phyloP scores from a whole-genome alignment of 1,284 basidiomycete genomes.

The Sutorius eximius region DNA sequence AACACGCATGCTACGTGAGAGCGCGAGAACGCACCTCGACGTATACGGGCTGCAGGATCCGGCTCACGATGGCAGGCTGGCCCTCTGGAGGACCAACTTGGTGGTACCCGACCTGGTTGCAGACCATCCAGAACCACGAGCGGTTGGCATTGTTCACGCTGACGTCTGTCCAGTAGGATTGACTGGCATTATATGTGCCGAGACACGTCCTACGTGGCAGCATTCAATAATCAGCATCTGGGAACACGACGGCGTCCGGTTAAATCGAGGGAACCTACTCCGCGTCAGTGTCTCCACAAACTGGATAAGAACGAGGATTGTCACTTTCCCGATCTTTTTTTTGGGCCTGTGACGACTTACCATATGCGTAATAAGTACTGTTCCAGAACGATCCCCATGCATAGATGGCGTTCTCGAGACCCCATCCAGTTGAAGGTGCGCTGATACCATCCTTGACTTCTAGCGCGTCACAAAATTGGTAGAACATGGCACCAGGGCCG shows the following conservation, averaged over 20 bases:
- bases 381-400: slow-evolving; percentile 62
- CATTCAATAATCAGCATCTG: neutral
- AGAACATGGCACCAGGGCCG: slow-evolving; percentile 47
- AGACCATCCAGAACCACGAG: slow-evolving; percentile 54
- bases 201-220: slow-evolving; percentile 39
- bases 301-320: slow-evolving; percentile 21
- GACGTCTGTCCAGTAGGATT: slow-evolving; percentile 41
- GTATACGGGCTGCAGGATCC: slow-evolving; percentile 59
- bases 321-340: neutral
- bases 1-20: neutral
- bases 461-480: slow-evolving; percentile 69
- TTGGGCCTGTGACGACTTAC: slow-evolving; percentile 29
- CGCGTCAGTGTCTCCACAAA: slow-evolving; percentile 38
- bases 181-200: slow-evolving; percentile 43
- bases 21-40: slow-evolving; percentile 46
- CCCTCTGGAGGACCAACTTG: slow-evolving; percentile 59
- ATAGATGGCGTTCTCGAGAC: slow-evolving; percentile 57
- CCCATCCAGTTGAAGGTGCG: slow-evolving; percentile 60
- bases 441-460: slow-evolving; percentile 63
- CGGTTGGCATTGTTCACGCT: slow-evolving; percentile 41
- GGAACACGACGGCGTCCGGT: neutral
- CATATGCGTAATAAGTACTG: slow-evolving; percentile 34
- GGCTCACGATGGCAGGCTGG: slow-evolving; percentile 55
- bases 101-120: slow-evolving; percentile 67
- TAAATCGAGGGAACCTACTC: slow-evolving; percentile 35